These are phyloP conservation scores for Ogataea philodendri DNA, from an alignment of 805 yeast genomes.

Conservation along the genomic window DNA sequence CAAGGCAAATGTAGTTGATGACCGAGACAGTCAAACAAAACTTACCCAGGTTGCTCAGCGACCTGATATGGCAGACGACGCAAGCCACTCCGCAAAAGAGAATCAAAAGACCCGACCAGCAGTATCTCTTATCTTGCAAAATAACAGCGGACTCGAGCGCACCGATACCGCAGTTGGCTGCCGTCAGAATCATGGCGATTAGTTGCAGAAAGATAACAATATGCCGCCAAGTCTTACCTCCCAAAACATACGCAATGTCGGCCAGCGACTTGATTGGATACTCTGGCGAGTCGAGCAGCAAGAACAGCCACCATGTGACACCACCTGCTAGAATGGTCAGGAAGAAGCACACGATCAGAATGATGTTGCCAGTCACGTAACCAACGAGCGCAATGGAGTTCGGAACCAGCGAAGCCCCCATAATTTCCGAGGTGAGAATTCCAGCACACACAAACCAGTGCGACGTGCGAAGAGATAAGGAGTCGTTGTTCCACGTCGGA, in stretches of 20 bases:
- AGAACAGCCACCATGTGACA: constrained; percentile 37
- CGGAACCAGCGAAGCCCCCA: constrained; percentile 25
- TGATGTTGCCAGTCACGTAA: constrained; percentile 17
- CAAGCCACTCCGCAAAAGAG: constrained; percentile 41
- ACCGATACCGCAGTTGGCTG: constrained; percentile 39
- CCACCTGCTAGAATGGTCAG: constrained; percentile 43
- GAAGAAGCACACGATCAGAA: constrained; percentile 16
- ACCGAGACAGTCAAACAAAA: constrained; percentile 21
- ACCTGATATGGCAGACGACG: constrained; percentile 41
- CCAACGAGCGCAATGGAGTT: constrained; percentile 18
- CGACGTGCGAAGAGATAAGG: constrained; percentile 20
- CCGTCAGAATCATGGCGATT: constrained; percentile 42
- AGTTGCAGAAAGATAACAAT: constrained; percentile 38
- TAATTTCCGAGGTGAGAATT: constrained; percentile 24
- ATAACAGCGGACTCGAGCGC: constrained; percentile 43
- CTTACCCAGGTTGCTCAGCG: constrained; percentile 38
- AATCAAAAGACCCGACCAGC: constrained; percentile 41
- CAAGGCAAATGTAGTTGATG: constrained; percentile 19
- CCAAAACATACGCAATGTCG: constrained; percentile 40
- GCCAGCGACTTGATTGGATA: constrained; percentile 44
- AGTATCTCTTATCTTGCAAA: constrained; percentile 33
- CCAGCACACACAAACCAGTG: constrained; percentile 25
- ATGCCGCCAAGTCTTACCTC: constrained; percentile 35
- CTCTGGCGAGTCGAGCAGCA: constrained; percentile 41
- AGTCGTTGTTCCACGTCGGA: constrained; percentile 23